Evolutionary conservation across 2,329 filamentous ascomycete species (phyloP), one percentile per base, ranked within the genome.

Genomic region (Hypoxylon sp.): DNA sequence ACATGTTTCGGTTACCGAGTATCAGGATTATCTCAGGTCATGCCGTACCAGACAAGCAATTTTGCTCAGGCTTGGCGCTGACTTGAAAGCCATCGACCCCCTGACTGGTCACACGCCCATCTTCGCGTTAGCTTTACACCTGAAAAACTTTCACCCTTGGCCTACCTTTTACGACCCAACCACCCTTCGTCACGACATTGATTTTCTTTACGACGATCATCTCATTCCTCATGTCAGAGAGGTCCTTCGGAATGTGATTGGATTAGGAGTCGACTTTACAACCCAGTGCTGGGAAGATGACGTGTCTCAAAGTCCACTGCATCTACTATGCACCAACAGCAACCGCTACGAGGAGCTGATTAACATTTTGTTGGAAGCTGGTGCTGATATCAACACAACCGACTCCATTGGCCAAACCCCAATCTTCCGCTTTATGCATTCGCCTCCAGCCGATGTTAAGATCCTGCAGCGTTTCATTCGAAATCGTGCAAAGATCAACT

Each of bases 11-110:
- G 7, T 9, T 3, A 23, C 5, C 19, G 2, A 25, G 23, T 43
- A 43, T 5, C 38, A 32, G 49, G 49, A 14, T 14, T 19, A 36
- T 2, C 25, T 45, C 23, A 3, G 2, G 10, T 5, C 14, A 21
- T 50, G 41, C 5, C 6, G 34, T 3, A 25, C 32, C 9, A 60
- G 60, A 14, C 6, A 53, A 1, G 23, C 0, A 5, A 13, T 19
- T 5, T 46, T 69, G 2, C 63, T 69, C 4, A 19, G 46, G 25
- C 17, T 30, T 9, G 67, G 67, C 14, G 63, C 60, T 5, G 48
- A 69, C 19, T 46, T 63, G 1, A 69, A 66, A 3, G 3, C 32
- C 25, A 7, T 14, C 1, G 63, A 60, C 0, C 38, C 63, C 1
- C 17, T 2, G 4, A 60, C 36, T 10, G 5, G 2, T 1, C 13